Evolutionary conservation across 2,329 filamentous ascomycete species (phyloP).

Genomic region (Xylaria arbuscula): DNA sequence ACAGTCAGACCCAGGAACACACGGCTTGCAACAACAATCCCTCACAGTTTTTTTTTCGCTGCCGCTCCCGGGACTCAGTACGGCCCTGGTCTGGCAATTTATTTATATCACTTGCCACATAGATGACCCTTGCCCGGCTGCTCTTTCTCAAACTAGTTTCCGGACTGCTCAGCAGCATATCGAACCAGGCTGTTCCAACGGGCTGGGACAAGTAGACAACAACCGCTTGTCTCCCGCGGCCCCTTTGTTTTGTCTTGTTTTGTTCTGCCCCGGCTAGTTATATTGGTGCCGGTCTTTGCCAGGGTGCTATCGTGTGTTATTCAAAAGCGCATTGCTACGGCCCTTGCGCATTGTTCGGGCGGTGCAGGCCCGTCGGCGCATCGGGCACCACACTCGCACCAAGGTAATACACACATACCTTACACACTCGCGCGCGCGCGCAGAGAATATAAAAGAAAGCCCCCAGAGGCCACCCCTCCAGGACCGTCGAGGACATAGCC

Average conservation of each 20-base stretch:
- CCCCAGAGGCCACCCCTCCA: background rate
- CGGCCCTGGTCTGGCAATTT: conserved; percentile 13
- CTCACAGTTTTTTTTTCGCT: conserved; percentile 12
- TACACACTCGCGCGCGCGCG: background rate
- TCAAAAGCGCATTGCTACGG: conserved; percentile 10
- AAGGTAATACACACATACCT: conserved; percentile 11
- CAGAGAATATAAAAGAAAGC: conserved; percentile 19
- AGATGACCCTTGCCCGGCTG: conserved; percentile 2
- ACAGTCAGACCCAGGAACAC: conserved; percentile 17
- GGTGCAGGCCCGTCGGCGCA: conserved; percentile 33
- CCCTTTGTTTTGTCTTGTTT: conserved; percentile 21
- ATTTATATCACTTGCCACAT: conserved; percentile 19
- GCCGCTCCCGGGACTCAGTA: conserved; percentile 21
- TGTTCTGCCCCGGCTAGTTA: conserved; percentile 11
- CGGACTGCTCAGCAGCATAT: conserved; percentile 6
- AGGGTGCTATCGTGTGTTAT: conserved; percentile 13
- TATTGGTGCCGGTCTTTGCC: conserved; percentile 21
- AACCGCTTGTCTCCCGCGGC: conserved; percentile 3
- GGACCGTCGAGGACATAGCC: conserved; percentile 28
- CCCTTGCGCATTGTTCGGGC: conserved; percentile 21
- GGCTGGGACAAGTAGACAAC: conserved; percentile 14
- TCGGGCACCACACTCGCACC: conserved; percentile 20
- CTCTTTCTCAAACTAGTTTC: conserved; percentile 21
- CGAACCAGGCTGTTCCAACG: background rate
- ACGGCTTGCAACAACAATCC: conserved; percentile 12